A percentile compares a stretch with the other conserved stretches of the same genome.
phyloP scores from a whole-genome alignment of 1,284 basidiomycete species.

The Pseudozyma hubeiensis region DNA sequence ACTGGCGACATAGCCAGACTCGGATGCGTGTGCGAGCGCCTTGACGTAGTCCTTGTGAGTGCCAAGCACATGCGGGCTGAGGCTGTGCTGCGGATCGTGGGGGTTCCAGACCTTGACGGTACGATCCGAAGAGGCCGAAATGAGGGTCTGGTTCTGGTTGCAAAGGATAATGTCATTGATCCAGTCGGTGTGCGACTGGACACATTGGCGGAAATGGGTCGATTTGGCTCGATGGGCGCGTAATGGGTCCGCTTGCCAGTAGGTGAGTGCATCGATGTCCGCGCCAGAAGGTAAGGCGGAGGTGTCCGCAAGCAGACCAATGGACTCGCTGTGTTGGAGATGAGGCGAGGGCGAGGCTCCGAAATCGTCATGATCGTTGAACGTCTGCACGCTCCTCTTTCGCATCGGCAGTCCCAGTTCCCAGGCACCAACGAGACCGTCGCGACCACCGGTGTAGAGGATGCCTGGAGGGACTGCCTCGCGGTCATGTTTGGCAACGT shows the following conservation, averaged over 20 bases:
- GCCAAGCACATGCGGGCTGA: slow-evolving; percentile 79
- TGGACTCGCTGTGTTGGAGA: slow-evolving; percentile 20
- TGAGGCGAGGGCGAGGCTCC: slow-evolving; percentile 10
- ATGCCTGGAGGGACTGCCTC: slow-evolving; percentile 80
- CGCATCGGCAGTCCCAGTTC: slow-evolving; percentile 81
- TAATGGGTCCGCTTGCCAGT: slow-evolving; percentile 50
- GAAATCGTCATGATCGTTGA: slow-evolving; percentile 12
- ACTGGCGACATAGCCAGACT: slow-evolving; percentile 74
- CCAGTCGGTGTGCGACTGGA: slow-evolving; percentile 80
- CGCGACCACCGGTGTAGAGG: slow-evolving; percentile 89
- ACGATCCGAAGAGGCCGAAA: slow-evolving; percentile 95
- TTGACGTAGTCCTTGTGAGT: slow-evolving; percentile 91
- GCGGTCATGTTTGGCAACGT: neutral
- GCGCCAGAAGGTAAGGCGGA: slow-evolving; percentile 14
- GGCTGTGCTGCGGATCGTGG: slow-evolving; percentile 75
- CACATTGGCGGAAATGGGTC: slow-evolving; percentile 54
- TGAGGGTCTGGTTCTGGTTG: slow-evolving; percentile 91
- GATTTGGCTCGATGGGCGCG: slow-evolving; percentile 26
- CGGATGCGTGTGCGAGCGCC: slow-evolving; percentile 71
- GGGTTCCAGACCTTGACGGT: slow-evolving; percentile 95
- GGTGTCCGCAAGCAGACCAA: slow-evolving; percentile 29
- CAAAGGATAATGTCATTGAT: slow-evolving; percentile 93
- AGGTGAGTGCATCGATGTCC: slow-evolving; percentile 18
- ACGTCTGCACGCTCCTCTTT: slow-evolving; percentile 43
- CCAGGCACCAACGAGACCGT: slow-evolving; percentile 92